A percentile compares a stretch with the other conserved stretches of the same genome.
Evolutionary conservation across 441 rosid species (phyloP).

Genomic region (Biscutella laevigata): DNA sequence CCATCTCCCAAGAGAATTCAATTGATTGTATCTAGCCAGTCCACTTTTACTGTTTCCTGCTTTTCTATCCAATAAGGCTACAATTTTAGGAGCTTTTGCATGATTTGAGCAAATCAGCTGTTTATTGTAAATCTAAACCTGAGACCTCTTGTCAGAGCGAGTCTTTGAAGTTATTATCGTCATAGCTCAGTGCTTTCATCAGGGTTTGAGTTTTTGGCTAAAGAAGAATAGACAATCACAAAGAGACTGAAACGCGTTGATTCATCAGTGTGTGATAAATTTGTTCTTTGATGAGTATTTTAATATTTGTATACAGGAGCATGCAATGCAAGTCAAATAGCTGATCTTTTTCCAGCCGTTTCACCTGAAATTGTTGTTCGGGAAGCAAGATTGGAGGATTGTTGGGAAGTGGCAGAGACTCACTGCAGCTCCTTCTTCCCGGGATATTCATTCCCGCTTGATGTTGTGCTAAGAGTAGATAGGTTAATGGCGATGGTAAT

Average conservation of each 20-base stretch:
- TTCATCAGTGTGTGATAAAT: neutral
- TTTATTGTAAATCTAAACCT: neutral
- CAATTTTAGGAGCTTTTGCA: neutral
- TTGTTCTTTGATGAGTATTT: neutral
- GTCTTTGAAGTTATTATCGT: neutral
- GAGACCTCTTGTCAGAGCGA: neutral
- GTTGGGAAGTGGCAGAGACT: slow-evolving; percentile 96
- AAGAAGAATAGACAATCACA: neutral
- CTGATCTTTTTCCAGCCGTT: slow-evolving; percentile 50
- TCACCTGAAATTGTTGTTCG: slow-evolving; percentile 79
- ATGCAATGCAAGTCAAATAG: slow-evolving; percentile 78
- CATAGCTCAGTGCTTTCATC: neutral
- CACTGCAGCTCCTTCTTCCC: slow-evolving; percentile 90
- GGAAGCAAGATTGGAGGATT: slow-evolving; percentile 84
- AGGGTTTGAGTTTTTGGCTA: neutral
- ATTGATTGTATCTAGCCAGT: neutral
- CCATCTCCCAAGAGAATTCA: neutral
- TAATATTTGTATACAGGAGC: slow-evolving; percentile 30
- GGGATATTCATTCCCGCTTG: slow-evolving; percentile 68
- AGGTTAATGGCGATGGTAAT: slow-evolving; percentile 64
- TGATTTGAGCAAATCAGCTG: neutral
- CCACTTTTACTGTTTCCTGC: no score
- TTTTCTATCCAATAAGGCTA: neutral
- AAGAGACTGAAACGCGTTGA: neutral
- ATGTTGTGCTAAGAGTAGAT: slow-evolving; percentile 66